Base-by-base conservation (phyloP, 176 grass and related monocot genomes). In the Bromus sterilis region DNA sequence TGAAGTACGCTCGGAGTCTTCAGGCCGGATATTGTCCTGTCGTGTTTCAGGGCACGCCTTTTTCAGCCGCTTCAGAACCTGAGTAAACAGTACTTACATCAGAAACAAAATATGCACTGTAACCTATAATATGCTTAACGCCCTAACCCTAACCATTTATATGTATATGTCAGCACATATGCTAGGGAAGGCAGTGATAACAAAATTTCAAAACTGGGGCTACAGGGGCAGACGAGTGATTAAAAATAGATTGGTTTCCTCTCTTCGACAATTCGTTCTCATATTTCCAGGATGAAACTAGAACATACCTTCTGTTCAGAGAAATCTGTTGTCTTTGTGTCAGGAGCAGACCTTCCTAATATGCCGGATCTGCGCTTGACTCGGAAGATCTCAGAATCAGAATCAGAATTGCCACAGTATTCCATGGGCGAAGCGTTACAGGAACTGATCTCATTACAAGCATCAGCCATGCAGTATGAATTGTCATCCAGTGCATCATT, bases 1-100 rank as follows among this genome's bases (percentile, higher is more conserved):
- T 70, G 78, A 85, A 74, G 24, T 76, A 73, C 56, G 57, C 61
- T 77, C 53, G 39, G 49, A 85, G 51, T 82, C 76, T 73, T 85
- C 67, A 2, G 55, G 34, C 46, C 7, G 41, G 65, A 60, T 64
- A 76, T 71, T 76, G 32, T 36, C 43, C 5, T 71, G 77, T 51
- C 56, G 79, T 55, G 70, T 80, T 89, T 91, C 91, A 61, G 60
- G 33, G 39, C 66, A 69, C 8, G 44, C 72, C 85, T 99, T 99
- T 85, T 95, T 99, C 87, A 99, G 74, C 42, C 97, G 90, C 89
- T 87, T 95, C 34, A 91, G 74, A 87, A 91, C 93, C 97, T 99
- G 74, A 29, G 55, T 9, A 41, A 41, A 78, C 18, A 53, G 12
- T 23, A 86, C 34, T 63, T 46, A 81, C 8, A 62, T 83, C 32